Percentiles rank a stretch among this genome's conserved stretches.
Evolutionary conservation across 192 early-diverging fungal species (phyloP).

Genomic region (Blastocladiella britannica): DNA sequence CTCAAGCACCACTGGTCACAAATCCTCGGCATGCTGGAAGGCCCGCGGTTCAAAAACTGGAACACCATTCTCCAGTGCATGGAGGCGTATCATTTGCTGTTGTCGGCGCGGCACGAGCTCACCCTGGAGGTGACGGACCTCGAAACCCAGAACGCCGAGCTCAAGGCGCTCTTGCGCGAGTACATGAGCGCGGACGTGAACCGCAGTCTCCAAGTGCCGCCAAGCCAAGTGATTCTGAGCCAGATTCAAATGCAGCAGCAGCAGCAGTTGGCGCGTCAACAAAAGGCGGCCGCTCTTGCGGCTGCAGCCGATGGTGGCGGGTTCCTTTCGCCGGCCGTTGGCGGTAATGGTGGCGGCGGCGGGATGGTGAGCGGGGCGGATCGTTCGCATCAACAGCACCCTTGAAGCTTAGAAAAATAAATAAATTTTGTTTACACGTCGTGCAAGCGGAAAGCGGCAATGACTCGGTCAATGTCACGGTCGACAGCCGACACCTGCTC

Average conservation of each 20-base stretch:
- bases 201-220: conserved; percentile 29
- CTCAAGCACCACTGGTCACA: background rate
- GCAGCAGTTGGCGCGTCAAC: too few species aligned
- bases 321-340: too few species aligned
- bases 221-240: conserved; percentile 25
- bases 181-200: conserved; percentile 31
- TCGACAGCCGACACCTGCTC: too few species aligned
- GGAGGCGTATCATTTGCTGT: conserved; percentile 24
- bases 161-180: conserved; percentile 24
- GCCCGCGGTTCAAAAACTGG: background rate
- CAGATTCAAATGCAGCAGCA: conserved; percentile 7
- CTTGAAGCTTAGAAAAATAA: too few species aligned
- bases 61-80: conserved; percentile 23
- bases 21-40: background rate
- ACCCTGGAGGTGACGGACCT: conserved; percentile 21
- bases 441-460: too few species aligned
- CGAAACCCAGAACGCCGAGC: conserved; percentile 24
- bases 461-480: too few species aligned
- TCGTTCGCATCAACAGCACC: too few species aligned
- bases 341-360: too few species aligned
- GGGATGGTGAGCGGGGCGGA: too few species aligned
- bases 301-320: too few species aligned
- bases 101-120: conserved; percentile 17
- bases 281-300: too few species aligned
- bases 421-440: too few species aligned